Evolutionary conservation across 2,329 filamentous ascomycete species (phyloP).

Genomic region (Colletotrichum sp.): DNA sequence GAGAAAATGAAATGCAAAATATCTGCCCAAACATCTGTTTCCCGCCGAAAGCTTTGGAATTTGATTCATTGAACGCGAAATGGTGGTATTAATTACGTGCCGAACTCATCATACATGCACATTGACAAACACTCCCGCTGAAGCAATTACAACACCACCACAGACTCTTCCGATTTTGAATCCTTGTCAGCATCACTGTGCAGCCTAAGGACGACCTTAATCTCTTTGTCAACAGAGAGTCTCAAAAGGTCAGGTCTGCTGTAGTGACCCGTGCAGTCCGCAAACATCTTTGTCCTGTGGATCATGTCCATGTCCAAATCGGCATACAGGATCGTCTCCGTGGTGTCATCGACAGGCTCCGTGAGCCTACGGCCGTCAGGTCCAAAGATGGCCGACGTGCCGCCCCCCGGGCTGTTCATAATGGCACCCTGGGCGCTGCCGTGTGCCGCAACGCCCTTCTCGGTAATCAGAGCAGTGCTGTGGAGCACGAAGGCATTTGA

Average conservation of each 20-base stretch:
- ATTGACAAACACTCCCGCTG: neutral
- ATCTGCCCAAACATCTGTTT: neutral
- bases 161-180: neutral
- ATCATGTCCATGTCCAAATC: constrained; percentile 53
- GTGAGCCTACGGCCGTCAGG: constrained; percentile 55
- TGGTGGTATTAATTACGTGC: neutral
- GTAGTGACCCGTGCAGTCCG: constrained; percentile 42
- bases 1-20: neutral
- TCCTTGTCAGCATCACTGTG: neutral
- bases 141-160: neutral
- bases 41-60: too few species aligned
- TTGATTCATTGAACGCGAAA: neutral
- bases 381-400: constrained; percentile 55
- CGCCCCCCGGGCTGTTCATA: constrained; percentile 44
- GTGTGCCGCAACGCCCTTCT: constrained; percentile 43
- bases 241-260: constrained; percentile 45
- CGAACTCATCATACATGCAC: neutral
- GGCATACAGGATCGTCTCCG: constrained; percentile 55
- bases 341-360: constrained; percentile 38
- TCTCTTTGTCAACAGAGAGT: constrained; percentile 22
- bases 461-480: constrained; percentile 43
- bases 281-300: constrained; percentile 42
- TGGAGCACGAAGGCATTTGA: constrained; percentile 46
- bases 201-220: neutral
- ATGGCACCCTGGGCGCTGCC: constrained; percentile 41